Percentiles rank a stretch among this genome's conserved stretches.
Conservation (phyloP, 2,329 filamentous ascomycete genomes). For the Penicillium sp. region DNA sequence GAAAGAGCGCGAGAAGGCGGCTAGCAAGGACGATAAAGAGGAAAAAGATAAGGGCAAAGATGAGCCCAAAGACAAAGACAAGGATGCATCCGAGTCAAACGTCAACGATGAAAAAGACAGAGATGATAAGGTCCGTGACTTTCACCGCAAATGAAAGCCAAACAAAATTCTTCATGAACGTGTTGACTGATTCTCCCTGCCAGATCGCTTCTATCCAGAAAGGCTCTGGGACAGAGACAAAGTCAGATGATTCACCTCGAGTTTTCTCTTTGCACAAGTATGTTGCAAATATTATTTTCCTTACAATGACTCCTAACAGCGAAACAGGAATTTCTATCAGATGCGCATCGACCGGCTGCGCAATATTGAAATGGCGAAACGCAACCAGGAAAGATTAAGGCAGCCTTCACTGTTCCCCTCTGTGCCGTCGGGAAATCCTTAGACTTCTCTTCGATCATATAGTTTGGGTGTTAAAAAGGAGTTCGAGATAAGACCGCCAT, state of each 20-base stretch:
- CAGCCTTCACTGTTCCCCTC: slow-evolving; percentile 81
- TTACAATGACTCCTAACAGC: slow-evolving; percentile 7
- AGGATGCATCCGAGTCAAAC: slow-evolving; percentile 36
- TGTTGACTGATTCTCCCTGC: background rate
- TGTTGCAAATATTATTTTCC: slow-evolving; percentile 11
- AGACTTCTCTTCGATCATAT: background rate
- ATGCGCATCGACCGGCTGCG: slow-evolving; percentile 77
- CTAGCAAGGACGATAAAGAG: slow-evolving; percentile 53
- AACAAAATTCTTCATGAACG: background rate
- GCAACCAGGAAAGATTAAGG: slow-evolving; percentile 75
- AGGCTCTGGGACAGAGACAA: slow-evolving; percentile 37
- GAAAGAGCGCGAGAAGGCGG: slow-evolving; percentile 56
- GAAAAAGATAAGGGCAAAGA: slow-evolving; percentile 46
- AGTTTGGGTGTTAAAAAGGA: background rate
- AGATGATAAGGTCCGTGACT: slow-evolving; percentile 54
- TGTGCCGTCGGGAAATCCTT: slow-evolving; percentile 64
- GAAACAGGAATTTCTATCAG: slow-evolving; percentile 73
- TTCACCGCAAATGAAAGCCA: background rate
- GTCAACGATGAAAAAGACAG: slow-evolving; percentile 45
- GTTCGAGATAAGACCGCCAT: background rate
- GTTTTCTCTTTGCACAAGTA: slow-evolving; percentile 83
- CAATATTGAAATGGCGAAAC: slow-evolving; percentile 74
- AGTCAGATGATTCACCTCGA: slow-evolving; percentile 67
- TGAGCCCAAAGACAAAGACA: slow-evolving; percentile 43
- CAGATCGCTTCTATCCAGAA: slow-evolving; percentile 49